A percentile compares a stretch with the other conserved stretches of the same genome.
Conservation (phyloP, 345 rosid species). For the Laguncularia racemosa region DNA sequence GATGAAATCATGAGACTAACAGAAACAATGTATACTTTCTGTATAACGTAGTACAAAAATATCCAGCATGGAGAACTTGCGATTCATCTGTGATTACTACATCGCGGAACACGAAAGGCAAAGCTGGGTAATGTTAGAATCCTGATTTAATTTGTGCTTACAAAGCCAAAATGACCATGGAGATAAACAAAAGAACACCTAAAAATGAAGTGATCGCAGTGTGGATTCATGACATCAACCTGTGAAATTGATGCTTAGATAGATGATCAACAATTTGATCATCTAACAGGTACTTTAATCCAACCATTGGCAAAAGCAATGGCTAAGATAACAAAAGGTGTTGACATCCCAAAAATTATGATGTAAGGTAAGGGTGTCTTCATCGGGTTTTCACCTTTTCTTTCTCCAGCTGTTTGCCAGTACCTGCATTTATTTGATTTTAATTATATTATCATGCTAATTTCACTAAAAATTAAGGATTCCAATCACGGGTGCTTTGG, state of each 20-base stretch:
- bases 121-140: neutral
- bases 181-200: no score
- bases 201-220: no score
- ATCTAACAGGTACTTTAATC: constrained; percentile 81
- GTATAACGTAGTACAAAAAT: no score
- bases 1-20: no score
- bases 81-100: no score
- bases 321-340: constrained; percentile 88
- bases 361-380: constrained; percentile 85
- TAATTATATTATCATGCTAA: no score
- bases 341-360: constrained; percentile 86
- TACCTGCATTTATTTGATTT: constrained; percentile 72
- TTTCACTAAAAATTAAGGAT: no score
- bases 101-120: neutral
- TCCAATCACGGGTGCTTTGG: no score
- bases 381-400: constrained; percentile 95
- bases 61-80: no score
- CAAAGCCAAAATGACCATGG: neutral
- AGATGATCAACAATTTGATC: constrained; percentile 19
- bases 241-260: neutral
- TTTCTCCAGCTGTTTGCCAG: constrained; percentile 91
- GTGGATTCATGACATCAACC: neutral
- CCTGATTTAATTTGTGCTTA: neutral
- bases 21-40: no score
- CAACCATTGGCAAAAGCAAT: constrained; percentile 91